Evolutionary conservation across 2,329 filamentous ascomycete species (phyloP), one percentile per base, ranked within the genome.

Genomic region (Curvularia eragrostidis): DNA sequence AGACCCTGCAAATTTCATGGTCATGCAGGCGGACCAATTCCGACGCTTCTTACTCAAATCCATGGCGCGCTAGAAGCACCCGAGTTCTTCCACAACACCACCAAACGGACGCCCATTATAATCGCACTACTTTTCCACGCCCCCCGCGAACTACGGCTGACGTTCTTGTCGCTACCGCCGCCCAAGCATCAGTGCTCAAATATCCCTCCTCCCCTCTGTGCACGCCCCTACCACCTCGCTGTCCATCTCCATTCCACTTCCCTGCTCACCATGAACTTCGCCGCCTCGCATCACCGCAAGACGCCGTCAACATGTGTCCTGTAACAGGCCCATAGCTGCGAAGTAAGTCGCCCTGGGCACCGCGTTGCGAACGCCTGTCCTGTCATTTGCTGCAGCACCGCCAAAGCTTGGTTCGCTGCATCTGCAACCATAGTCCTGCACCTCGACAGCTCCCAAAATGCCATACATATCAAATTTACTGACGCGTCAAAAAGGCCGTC

Each of bases 301-400:
- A 69, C 65, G 65, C 64, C 58, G 50, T 58, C 59, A 66, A 62
- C 47, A 71, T 71, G 68, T 66, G 56, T 67, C 53, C 67, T 71
- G 61, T 69, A 63, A 67, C 55, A 56, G 56, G 52, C 43, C 65
- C 56, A 58, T 71, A 64, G 69, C 59, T 55, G 63, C 68, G 60
- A 65, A 65, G 68, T 71, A 62, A 62, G 67, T 66, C 26, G 18
- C 36, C 3, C 18, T 32, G 26, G 12, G 24, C 23, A 13, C 30
- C 12, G 26, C 26, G 42, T 36, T 30, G 36, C 41, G 19, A 38
- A 49, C 28, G 44, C 6, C 19, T 50, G 46, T 47, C 28, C 52
- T 49, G 54, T 36, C 39, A 52, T 58, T 52, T 36, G 50, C 50
- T 19, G 38, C 42, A 39, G 24, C 34, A 18, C 36, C 30, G 30